Conservation (phyloP, 257 asterid species). For the Solanum rostratum region DNA sequence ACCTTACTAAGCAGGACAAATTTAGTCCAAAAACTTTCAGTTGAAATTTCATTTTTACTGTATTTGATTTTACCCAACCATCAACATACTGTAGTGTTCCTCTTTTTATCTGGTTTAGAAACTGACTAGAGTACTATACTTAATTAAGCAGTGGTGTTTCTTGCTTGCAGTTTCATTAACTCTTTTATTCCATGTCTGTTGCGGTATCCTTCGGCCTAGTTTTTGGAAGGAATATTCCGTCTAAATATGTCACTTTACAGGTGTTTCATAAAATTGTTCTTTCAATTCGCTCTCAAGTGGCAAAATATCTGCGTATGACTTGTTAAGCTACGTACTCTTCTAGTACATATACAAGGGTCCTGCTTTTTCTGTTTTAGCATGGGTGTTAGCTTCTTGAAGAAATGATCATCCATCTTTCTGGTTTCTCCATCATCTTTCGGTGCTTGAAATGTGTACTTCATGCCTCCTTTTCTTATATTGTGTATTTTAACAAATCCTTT, state of each 20-base stretch:
- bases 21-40: no score
- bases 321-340: background rate
- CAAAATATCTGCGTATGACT: background rate
- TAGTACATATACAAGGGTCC: background rate
- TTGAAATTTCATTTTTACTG: background rate
- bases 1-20: no score
- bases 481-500: background rate
- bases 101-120: background rate
- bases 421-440: background rate
- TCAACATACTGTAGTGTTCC: background rate
- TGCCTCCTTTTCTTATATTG: background rate
- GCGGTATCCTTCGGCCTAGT: no score
- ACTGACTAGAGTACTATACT: background rate
- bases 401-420: background rate
- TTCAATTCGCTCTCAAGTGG: no score
- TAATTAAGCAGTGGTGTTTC: background rate
- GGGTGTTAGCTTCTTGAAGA: background rate
- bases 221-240: no score
- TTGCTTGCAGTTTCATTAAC: background rate
- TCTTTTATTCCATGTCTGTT: background rate
- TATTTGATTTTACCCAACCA: background rate
- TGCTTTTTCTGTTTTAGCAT: background rate
- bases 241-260: no score
- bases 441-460: background rate
- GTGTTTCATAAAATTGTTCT: no score